phyloP scores from a whole-genome alignment of 495 filamentous ascomycete species.

The Umbilicaria muhlenbergii region DNA sequence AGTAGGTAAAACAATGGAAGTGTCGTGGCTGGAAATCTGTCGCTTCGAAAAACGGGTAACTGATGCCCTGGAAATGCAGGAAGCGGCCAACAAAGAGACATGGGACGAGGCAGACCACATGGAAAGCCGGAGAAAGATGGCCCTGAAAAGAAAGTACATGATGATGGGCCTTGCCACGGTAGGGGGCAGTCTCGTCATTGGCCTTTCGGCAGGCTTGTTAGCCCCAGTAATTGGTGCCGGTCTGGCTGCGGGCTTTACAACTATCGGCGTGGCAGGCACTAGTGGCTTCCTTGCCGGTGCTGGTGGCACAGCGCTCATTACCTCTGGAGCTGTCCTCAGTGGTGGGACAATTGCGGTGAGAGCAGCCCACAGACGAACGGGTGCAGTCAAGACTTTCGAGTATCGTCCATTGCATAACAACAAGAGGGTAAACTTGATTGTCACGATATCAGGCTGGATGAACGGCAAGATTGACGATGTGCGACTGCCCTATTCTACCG shows the following conservation, averaged over 20 bases:
- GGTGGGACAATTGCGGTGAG: conserved; percentile 72
- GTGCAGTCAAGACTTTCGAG: conserved; percentile 89
- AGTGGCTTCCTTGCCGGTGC: conserved; percentile 78
- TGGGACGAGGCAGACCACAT: conserved; percentile 97
- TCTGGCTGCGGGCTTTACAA: conserved; percentile 86
- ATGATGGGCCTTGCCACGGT: conserved; percentile 97
- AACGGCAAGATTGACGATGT: conserved; percentile 95
- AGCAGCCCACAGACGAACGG: conserved; percentile 74
- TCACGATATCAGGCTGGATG: conserved; percentile 97
- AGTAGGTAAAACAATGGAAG: conserved; percentile 61
- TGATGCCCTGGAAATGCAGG: conserved; percentile 94
- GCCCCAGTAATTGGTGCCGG: conserved; percentile 93
- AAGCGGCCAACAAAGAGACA: conserved; percentile 78
- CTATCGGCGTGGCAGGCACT: conserved; percentile 85
- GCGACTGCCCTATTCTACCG: conserved; percentile 82
- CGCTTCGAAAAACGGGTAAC: conserved; percentile 96
- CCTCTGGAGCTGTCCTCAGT: conserved; percentile 72
- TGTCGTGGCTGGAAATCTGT: conserved; percentile 87
- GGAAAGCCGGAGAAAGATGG: conserved; percentile 67
- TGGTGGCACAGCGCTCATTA: conserved; percentile 87
- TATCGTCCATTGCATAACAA: conserved; percentile 95
- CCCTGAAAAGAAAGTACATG: conserved; percentile 66
- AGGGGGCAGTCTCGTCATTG: conserved; percentile 89
- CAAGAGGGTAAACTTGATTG: conserved; percentile 89
- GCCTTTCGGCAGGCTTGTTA: conserved; percentile 78